A percentile compares a stretch with the other conserved stretches of the same genome.
Evolutionary conservation across 1,284 basidiomycete genomes (phyloP).

Genomic region (Malassezia cuniculi): DNA sequence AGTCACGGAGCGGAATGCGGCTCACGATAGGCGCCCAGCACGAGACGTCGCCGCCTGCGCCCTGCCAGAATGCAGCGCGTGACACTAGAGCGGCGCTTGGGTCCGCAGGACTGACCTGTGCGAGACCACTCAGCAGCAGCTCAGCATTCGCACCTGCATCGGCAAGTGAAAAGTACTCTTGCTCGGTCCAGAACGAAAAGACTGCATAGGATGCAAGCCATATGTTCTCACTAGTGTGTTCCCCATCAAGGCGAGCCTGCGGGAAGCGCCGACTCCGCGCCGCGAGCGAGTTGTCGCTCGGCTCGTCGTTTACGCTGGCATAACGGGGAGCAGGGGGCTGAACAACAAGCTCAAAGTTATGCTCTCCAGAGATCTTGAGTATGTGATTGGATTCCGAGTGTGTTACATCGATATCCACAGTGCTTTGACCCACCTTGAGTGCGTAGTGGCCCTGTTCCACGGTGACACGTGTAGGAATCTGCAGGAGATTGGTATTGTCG

Average conservation of each 20-base stretch:
- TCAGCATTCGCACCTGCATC: background rate
- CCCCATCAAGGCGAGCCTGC: background rate
- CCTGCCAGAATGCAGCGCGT: conserved; percentile 35
- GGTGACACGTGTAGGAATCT: no score
- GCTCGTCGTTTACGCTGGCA: conserved; percentile 24
- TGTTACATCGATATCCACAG: no score
- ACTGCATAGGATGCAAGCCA: conserved; percentile 25
- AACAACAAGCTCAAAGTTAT: no score
- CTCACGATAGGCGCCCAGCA: conserved; percentile 17
- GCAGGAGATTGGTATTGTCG: no score
- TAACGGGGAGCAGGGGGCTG: conserved; percentile 20
- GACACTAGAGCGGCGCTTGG: conserved; percentile 14
- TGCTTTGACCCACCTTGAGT: no score
- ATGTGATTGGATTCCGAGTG: no score
- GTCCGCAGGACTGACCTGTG: conserved; percentile 12
- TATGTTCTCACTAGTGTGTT: background rate
- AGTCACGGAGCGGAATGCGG: background rate
- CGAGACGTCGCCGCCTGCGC: conserved; percentile 8
- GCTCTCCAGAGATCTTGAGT: no score
- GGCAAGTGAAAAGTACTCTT: conserved; percentile 18
- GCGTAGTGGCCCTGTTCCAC: no score
- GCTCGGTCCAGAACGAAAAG: conserved; percentile 26
- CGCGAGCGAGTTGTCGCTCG: conserved; percentile 28
- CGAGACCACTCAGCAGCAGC: conserved; percentile 15
- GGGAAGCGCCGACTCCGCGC: conserved; percentile 21